Percentiles rank a stretch among this genome's conserved stretches.
Evolutionary conservation across 2,329 filamentous ascomycete species (phyloP).

Genomic region (Phialemonium atrogriseum): DNA sequence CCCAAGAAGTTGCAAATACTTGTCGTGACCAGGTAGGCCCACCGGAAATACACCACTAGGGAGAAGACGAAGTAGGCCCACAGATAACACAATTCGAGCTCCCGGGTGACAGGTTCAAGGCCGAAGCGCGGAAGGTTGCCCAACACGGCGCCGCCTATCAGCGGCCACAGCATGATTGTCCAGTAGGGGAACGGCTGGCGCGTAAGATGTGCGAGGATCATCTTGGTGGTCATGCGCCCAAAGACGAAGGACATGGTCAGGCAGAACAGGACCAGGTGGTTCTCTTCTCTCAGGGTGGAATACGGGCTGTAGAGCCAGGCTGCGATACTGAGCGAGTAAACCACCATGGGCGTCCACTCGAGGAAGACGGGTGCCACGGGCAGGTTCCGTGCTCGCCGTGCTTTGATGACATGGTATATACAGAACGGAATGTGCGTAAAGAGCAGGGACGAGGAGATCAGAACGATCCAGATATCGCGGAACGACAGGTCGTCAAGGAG

Average conservation of each 20-base stretch:
- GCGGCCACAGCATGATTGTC: slow-evolving; percentile 82
- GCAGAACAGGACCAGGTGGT: slow-evolving; percentile 87
- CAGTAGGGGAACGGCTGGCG: slow-evolving; percentile 93
- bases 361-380: slow-evolving; percentile 77
- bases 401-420: slow-evolving; percentile 74
- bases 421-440: slow-evolving; percentile 79
- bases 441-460: slow-evolving; percentile 58
- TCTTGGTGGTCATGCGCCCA: slow-evolving; percentile 96
- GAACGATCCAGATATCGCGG: slow-evolving; percentile 77
- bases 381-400: slow-evolving; percentile 62
- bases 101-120: slow-evolving; percentile 55
- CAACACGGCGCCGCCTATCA: slow-evolving; percentile 76
- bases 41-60: slow-evolving; percentile 78
- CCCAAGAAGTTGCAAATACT: slow-evolving; percentile 87
- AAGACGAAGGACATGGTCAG: slow-evolving; percentile 95
- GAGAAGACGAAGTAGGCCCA: slow-evolving; percentile 79
- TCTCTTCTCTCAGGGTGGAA: slow-evolving; percentile 71
- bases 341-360: slow-evolving; percentile 86
- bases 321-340: slow-evolving; percentile 67
- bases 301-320: slow-evolving; percentile 88
- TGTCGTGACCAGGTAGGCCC: slow-evolving; percentile 85
- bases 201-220: slow-evolving; percentile 92
- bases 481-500: slow-evolving; percentile 66
- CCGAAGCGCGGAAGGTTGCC: slow-evolving; percentile 76
- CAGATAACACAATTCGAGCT: slow-evolving; percentile 71